Evolutionary conservation across 2,329 filamentous ascomycete genomes (phyloP), one percentile per base, ranked within the genome.

Genomic region (Sarocladium oryzae): DNA sequence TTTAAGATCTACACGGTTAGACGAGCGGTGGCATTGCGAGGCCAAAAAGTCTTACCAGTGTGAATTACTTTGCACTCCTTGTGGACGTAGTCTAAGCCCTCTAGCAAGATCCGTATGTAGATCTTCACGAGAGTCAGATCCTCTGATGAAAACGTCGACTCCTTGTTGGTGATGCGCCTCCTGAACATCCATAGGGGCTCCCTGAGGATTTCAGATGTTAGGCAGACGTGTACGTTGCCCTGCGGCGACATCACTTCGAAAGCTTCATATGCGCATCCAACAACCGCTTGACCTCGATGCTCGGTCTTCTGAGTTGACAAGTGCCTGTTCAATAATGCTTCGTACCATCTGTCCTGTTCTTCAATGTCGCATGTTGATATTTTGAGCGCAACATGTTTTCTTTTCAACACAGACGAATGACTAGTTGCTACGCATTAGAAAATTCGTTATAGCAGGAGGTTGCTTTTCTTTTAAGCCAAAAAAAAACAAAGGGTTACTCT

Each of bases 61-160:
- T 76, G 72, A 20, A 73, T 63, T 52, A 76, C 57, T 32, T 68
- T 66, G 59, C 66, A 68, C 55, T 73, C 66, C 4, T 61, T 64
- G 55, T 75, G 71, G 35, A 75, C 56, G 26, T 58, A 64, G 43
- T 75, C 68, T 4, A 74, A 63, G 16, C 69, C 71, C 33, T 64
- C 63, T 20, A 74, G 67, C 11, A 62, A 54, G 24, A 56, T 57
- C 13, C 52, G 52, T 24, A 76, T 60, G 33, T 65, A 62, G 20
- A 55, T 54, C 54, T 66, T 69, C 11, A 75, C 56, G 15, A 74
- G 58, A 1, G 56, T 54, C 3, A 60, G 45, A 1, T 55, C 49
- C 20, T 66, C 58, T 3, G 11, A n/a, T 4, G 15, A 4, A 23
- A 28, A 43, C 4, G 40, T 26, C 4, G 40, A 43, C 10, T 28